phyloP scores from a whole-genome alignment of 331 rosid genomes.

The Rhamnella rubrinervis region DNA sequence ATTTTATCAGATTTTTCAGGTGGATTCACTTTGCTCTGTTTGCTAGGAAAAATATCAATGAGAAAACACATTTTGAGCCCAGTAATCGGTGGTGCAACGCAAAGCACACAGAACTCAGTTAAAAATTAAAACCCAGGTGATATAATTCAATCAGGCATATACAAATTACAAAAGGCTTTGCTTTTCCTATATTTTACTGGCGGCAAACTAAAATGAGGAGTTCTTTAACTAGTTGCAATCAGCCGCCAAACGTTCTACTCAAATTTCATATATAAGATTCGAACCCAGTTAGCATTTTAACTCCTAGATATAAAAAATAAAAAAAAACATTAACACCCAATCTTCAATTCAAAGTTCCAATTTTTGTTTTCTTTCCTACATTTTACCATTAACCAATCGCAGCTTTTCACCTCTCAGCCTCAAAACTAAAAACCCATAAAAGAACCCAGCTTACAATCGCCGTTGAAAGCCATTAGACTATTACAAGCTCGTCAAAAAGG shows the following conservation, averaged over 20 bases:
- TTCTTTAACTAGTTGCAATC: neutral
- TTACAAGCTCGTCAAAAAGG: conserved; percentile 10
- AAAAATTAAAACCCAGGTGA: no score
- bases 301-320: no score
- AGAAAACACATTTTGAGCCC: no score
- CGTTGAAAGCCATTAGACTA: neutral
- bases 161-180: neutral
- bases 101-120: no score
- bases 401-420: neutral
- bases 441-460: conserved; percentile 8
- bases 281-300: neutral
- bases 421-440: neutral
- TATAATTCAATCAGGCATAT: neutral
- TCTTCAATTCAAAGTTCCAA: neutral
- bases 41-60: no score
- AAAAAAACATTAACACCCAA: no score
- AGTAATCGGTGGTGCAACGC: no score
- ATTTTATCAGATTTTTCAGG: no score
- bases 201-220: neutral
- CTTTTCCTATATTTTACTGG: neutral
- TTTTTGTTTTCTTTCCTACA: neutral
- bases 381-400: conserved; percentile 11
- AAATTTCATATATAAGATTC: neutral
- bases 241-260: conserved; percentile 2
- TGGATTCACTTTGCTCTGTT: no score